phyloP scores from a whole-genome alignment of 1,139 yeast genomes.

The Citeromyces siamensis region DNA sequence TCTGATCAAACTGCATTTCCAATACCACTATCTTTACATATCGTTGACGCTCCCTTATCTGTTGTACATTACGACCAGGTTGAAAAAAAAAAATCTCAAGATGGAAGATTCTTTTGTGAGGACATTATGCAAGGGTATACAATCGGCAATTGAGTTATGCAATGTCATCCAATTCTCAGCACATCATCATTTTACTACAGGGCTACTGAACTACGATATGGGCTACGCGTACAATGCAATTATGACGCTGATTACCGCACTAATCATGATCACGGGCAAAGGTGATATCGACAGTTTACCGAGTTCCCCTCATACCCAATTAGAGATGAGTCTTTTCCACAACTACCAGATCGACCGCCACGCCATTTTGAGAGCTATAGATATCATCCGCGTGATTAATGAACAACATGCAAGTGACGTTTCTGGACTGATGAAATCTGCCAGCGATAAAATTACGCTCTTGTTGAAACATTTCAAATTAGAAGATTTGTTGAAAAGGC shows the following conservation, averaged over 20 bases:
- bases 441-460: neutral
- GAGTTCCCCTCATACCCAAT: slow-evolving; percentile 15
- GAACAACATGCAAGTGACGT: slow-evolving; percentile 12
- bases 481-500: neutral
- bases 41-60: slow-evolving; percentile 26
- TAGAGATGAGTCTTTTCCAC: slow-evolving; percentile 11
- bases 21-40: slow-evolving; percentile 24
- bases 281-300: slow-evolving; percentile 10
- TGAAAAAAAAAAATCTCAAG: slow-evolving; percentile 16
- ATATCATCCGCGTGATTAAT: slow-evolving; percentile 22
- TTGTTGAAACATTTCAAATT: neutral
- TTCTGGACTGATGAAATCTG: neutral
- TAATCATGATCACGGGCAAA: slow-evolving; percentile 20
- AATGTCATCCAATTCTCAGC: slow-evolving; percentile 20
- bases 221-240: slow-evolving; percentile 27
- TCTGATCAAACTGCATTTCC: slow-evolving; percentile 24
- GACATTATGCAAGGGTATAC: slow-evolving; percentile 23
- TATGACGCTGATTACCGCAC: slow-evolving; percentile 24
- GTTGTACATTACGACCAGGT: slow-evolving; percentile 20
- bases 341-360: slow-evolving; percentile 16
- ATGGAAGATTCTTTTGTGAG: slow-evolving; percentile 24
- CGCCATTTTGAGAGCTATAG: slow-evolving; percentile 20
- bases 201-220: slow-evolving; percentile 26
- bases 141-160: slow-evolving; percentile 22
- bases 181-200: slow-evolving; percentile 22